A percentile compares a stretch with the other conserved stretches of the same genome.
These are phyloP conservation scores for Boletus putidus DNA, from an alignment of 1,284 basidiomycete genomes.

Conservation along the genomic window DNA sequence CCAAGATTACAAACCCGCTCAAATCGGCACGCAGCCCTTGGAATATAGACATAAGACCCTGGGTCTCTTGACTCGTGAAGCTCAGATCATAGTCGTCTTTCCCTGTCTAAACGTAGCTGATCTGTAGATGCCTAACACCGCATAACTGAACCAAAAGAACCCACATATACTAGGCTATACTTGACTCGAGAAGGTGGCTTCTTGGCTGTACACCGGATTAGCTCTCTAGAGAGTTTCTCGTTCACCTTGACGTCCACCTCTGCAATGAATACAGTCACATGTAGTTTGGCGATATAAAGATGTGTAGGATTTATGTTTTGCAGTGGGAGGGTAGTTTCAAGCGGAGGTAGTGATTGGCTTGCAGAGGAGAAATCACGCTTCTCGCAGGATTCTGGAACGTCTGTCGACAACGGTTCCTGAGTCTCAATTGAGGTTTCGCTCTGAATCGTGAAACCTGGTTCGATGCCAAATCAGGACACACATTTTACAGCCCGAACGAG, in stretches of 20 bases:
- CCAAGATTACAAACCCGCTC: conserved; percentile 55
- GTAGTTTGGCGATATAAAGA: conserved; percentile 47
- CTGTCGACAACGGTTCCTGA: too few relatives aligned
- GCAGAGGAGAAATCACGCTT: too few relatives aligned
- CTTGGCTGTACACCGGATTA: conserved; percentile 91
- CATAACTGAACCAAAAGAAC: conserved; percentile 25
- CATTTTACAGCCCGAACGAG: background rate
- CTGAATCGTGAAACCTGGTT: too few relatives aligned
- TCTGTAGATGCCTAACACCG: too few relatives aligned
- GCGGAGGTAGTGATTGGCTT: too few relatives aligned
- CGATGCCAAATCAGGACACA: too few relatives aligned
- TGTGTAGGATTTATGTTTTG: background rate
- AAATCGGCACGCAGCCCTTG: conserved; percentile 79
- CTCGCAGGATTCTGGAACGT: too few relatives aligned
- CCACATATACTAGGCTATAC: conserved; percentile 83
- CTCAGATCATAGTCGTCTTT: conserved; percentile 83
- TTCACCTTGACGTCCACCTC: conserved; percentile 71
- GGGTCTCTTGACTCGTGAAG: background rate
- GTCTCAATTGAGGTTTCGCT: too few relatives aligned
- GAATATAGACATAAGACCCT: too few relatives aligned
- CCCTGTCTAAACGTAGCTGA: conserved; percentile 51
- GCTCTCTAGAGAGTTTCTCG: conserved; percentile 67
- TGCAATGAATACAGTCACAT: conserved; percentile 79
- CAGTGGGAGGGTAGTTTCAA: too few relatives aligned
- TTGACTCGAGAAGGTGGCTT: conserved; percentile 74